Evolutionary conservation across 345 rosid species (phyloP), one percentile per base, ranked within the genome.

Genomic region (Pistacia integerrima): DNA sequence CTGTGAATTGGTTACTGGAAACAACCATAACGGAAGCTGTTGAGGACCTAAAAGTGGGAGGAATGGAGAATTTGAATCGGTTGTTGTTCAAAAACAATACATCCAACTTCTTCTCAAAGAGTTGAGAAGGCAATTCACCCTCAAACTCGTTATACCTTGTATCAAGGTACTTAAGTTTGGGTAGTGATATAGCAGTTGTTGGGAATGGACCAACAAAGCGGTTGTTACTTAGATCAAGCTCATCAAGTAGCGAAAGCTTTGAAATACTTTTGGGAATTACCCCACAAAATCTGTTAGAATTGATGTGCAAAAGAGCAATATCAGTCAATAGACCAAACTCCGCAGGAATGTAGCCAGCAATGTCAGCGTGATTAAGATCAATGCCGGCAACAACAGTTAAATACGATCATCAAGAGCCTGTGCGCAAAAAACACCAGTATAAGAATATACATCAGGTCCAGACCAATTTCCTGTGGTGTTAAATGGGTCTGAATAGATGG

Each of bases 241-340:
- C 97, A 14, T 78, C 70, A 76, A 92, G 88, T 69, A 85, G 77
- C 0, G 14, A 76, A 8, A 92, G 85, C 59, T 79, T 88, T 0
- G 84, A 72, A 4, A 92, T 70, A 66, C 88, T 88, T 20, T 73
- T 78, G 0, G 94, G 97, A 28, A 92, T 67, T 14, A 89, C 72
- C n/a, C 97, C 94, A 72, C 94, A 89, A 49, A 92, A 90, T 20
- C 97, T 78, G 35, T 92, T 90, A 1, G 90, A 83, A n/a, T 90
- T 90, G n/a, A 92, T 62, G 74, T 92, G 97, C 58, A 92, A 81
- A 52, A 92, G 73, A 8, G 94, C 93, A 38, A 86, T 56, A n/a
- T 92, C 97, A 0, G 84, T 75, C n/a, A 92, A 20, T 61, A 88
- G 70, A 41, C 92, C 90, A 6, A 91, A 63, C 77, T 91, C 97